Conservation (phyloP, 2,329 filamentous ascomycete species). For the Lizonia empirigonia region DNA sequence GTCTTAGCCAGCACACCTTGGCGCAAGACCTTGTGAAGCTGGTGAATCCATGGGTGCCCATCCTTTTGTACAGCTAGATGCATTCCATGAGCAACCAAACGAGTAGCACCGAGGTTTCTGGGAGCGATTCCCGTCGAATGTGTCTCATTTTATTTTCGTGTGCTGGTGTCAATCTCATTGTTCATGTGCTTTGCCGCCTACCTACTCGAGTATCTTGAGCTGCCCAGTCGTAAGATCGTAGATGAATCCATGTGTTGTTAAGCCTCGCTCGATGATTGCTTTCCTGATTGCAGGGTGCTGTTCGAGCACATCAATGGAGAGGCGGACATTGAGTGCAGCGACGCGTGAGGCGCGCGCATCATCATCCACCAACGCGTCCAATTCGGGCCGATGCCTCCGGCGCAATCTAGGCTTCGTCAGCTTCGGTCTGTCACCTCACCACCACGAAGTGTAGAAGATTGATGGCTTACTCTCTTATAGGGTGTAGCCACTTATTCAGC, state of each 20-base stretch:
- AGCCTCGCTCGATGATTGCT: conserved; percentile 70
- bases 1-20: background rate
- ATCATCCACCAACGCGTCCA: conserved; percentile 53
- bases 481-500: conserved; percentile 66
- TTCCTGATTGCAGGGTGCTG: conserved; percentile 72
- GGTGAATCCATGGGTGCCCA: too few species aligned
- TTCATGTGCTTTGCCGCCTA: background rate
- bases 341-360: conserved; percentile 64
- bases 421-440: background rate
- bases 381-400: conserved; percentile 57
- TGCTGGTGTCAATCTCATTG: background rate
- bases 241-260: conserved; percentile 78
- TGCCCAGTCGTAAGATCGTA: conserved; percentile 69
- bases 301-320: conserved; percentile 70
- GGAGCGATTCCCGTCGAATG: too few species aligned
- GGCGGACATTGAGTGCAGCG: conserved; percentile 77
- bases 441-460: background rate
- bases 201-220: conserved; percentile 57
- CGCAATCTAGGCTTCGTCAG: conserved; percentile 47
- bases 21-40: background rate
- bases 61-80: too few species aligned
- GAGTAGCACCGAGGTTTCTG: too few species aligned
- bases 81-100: too few species aligned
- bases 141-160: too few species aligned
- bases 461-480: conserved; percentile 53